Base-by-base conservation (phyloP, 164 flowering plant genomes). In the Akebia trifoliata region DNA sequence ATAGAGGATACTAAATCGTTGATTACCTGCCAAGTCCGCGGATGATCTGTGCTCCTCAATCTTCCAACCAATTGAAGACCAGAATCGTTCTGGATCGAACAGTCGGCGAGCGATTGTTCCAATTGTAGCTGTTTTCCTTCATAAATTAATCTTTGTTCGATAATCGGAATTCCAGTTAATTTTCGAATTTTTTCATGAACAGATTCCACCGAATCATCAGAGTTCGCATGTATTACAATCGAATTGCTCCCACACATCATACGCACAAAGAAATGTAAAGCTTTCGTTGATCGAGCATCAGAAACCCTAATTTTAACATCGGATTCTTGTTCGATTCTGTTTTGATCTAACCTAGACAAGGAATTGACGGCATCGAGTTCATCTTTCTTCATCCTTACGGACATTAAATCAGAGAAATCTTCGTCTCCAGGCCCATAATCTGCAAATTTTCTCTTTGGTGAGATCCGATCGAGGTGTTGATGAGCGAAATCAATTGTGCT, bases 111-210 rank as follows among this genome's bases (percentile, higher is more conserved):
- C 1, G 84, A 54, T 17, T 77, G 76, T 31, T 82, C 86, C 71
- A 72, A 72, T 58, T 79, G 79, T 0, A 88, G 75, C 75, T 91
- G 96, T 61, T 65, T 85, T 3, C 96, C 92, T 6, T 71, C 17
- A 57, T 88, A 91, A 34, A 91, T 73, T 17, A 91, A 55, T 32
- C 95, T 46, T 60, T 88, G 98, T 63, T 91, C 96, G 24, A 39
- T 62, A 2, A 74, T 61, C 42, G 92, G 94, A 17, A 91, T 80
- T 3, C 90, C 80, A 0, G 88, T 83, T 42, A 70, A 59, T 44
- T 10, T 32, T 2, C 69, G 67, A 37, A 91, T 80, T 45, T 71
- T 69, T 57, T 81, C 79, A 37, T 84, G 96, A n/a, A 91, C 59
- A 8, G 85, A 73, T 32, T 60, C 57, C n/a, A 91, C 78, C 0